Evolutionary conservation across 1,284 basidiomycete species (phyloP), one percentile per base, ranked within the genome.

Genomic region (Vanrija sp.): DNA sequence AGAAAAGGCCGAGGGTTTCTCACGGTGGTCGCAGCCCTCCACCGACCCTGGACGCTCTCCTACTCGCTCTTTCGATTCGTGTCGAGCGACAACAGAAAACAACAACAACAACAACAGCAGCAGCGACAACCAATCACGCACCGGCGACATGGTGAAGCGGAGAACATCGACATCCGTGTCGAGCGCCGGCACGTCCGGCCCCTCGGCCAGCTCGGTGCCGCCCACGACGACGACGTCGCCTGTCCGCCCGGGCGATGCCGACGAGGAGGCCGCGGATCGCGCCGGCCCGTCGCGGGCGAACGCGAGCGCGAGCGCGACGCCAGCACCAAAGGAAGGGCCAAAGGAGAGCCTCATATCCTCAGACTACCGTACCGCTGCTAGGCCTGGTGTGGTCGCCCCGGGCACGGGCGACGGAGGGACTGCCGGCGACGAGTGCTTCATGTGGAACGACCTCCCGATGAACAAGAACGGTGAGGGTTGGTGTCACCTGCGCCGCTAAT

Each of bases 381-480:
- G 53, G 49, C 51, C 40, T 14, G 65, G 67, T 2, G 57, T 43
- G 0, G 55, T 69, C 6, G 63, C 71, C 0, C 54, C 63, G 3
- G 74, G 72, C 1, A 63, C 55, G 34, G 72, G 69, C 1, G 75
- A 75, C 55, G 72, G 72, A 0, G 15, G 29, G 1, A 68, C 52
- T 4, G 49, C 48, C 19, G 74, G 74, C 9, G 73, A 73, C 38
- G 75, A 76, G 49, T 76, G 73, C 55, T 77, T 68, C 54, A 40
- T 64, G 4, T 77, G 73, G 73, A 59, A 63, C 23, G 74, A 75
- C 55, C 52, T 77, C 21, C 73, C 74, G 12, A 71, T 72, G 66
- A 72, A 74, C 59, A 72, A 72, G 61, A 59, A 58, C 28, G 70
- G 73, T 68, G 43, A n/a, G 34, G 34, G 28, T 6, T 28, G 34